Conservation (phyloP, 2,329 filamentous ascomycete genomes). For the Xylariaceae sp. region DNA sequence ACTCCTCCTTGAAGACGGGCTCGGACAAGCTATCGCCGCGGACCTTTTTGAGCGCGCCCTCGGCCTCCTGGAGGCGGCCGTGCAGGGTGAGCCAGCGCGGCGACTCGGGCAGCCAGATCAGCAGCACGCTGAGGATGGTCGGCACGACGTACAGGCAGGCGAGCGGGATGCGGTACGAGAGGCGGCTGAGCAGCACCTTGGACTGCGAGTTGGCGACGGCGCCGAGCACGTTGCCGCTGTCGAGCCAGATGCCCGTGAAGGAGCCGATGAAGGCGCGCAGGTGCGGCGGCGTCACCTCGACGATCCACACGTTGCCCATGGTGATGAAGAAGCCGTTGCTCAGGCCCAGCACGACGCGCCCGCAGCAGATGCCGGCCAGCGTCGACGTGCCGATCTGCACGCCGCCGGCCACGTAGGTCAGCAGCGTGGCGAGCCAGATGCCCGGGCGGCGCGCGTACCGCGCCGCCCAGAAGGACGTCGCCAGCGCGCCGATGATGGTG, state of each 20-base stretch:
- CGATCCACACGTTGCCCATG: constrained; percentile 42
- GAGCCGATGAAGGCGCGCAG: constrained; percentile 42
- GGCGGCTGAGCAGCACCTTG: constrained; percentile 20
- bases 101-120: constrained; percentile 26
- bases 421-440: constrained; percentile 38
- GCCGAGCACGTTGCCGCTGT: background rate
- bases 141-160: constrained; percentile 25
- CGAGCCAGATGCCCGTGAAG: constrained; percentile 26
- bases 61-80: constrained; percentile 21
- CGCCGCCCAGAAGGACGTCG: constrained; percentile 21
- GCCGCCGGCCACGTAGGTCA: constrained; percentile 44
- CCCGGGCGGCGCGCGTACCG: constrained; percentile 35
- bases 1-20: constrained; percentile 24
- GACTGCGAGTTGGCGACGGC: constrained; percentile 31
- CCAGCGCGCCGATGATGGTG: constrained; percentile 25
- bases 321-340: constrained; percentile 53
- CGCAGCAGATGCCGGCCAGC: constrained; percentile 47
- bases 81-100: constrained; percentile 25
- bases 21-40: constrained; percentile 18
- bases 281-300: constrained; percentile 37
- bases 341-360: constrained; percentile 46
- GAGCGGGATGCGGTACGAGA: constrained; percentile 23
- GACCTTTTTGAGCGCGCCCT: constrained; percentile 28
- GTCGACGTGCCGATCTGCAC: constrained; percentile 49
- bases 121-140: constrained; percentile 23